A percentile compares a stretch with the other conserved stretches of the same genome.
These are phyloP conservation scores for Phytopythium mirpurense DNA, from an alignment of 352 stramenopile genomes.

Conservation along the genomic window DNA sequence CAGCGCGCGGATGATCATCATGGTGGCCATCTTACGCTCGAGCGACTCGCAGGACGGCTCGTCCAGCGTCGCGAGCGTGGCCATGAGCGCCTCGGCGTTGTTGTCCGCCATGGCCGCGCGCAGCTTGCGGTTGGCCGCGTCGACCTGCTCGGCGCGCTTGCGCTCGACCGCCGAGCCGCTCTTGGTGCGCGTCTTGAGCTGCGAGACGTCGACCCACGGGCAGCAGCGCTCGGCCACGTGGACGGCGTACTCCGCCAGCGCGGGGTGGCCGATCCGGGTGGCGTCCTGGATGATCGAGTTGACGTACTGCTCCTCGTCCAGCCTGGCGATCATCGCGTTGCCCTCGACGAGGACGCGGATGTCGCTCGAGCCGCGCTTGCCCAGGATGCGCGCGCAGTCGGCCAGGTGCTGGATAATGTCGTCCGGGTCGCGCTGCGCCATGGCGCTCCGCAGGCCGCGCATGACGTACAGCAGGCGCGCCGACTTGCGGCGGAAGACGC, in stretches of 20 bases:
- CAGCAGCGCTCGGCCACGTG: conserved; percentile 54
- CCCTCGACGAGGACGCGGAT: conserved; percentile 59
- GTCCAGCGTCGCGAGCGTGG: conserved; percentile 53
- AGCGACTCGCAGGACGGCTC: conserved; percentile 60
- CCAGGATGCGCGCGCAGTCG: conserved; percentile 51
- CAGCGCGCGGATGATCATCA: conserved; percentile 75
- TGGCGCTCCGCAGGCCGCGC: conserved; percentile 43
- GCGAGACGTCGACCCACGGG: conserved; percentile 47
- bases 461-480: conserved; percentile 53
- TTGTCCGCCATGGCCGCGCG: conserved; percentile 56
- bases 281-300: conserved; percentile 66
- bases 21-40: conserved; percentile 71
- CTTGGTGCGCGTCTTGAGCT: conserved; percentile 34
- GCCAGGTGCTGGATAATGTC: conserved; percentile 61
- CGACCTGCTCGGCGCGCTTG: conserved; percentile 32
- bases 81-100: conserved; percentile 67
- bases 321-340: conserved; percentile 38
- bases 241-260: conserved; percentile 63
- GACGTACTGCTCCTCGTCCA: conserved; percentile 78
- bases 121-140: conserved; percentile 44
- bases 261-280: conserved; percentile 41
- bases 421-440: conserved; percentile 42
- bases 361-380: conserved; percentile 41
- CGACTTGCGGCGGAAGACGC: conserved; percentile 62
- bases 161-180: conserved; percentile 27